phyloP scores from a whole-genome alignment of 768 basidiomycete genomes.

The Panus rudis region DNA sequence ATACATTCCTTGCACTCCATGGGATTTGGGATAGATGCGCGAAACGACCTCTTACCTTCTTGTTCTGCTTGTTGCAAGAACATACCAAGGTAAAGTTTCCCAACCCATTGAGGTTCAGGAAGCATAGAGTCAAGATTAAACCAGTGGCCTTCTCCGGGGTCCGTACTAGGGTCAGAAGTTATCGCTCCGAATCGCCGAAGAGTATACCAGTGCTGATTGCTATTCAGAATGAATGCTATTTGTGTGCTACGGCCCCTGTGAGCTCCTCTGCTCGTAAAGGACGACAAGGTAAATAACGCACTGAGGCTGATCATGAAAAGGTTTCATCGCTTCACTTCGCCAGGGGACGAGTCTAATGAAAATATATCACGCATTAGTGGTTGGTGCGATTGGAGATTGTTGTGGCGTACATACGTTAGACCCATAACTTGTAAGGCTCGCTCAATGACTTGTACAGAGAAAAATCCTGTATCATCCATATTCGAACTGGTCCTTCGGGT shows the following conservation, averaged over 20 bases:
- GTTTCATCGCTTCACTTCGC: slow-evolving; percentile 76
- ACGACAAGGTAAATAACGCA: slow-evolving; percentile 27
- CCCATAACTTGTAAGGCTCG: slow-evolving; percentile 82
- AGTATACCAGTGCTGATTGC: slow-evolving; percentile 86
- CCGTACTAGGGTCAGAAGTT: slow-evolving; percentile 29
- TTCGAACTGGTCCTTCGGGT: slow-evolving; percentile 51
- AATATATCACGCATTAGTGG: background rate
- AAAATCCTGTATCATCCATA: slow-evolving; percentile 94
- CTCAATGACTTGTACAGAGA: slow-evolving; percentile 86
- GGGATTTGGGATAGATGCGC: background rate
- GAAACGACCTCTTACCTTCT: slow-evolving; percentile 49
- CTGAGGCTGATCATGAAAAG: slow-evolving; percentile 74
- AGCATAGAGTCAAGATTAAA: slow-evolving; percentile 84
- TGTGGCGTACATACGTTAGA: slow-evolving; percentile 45
- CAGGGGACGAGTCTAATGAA: slow-evolving; percentile 65
- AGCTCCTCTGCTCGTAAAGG: background rate
- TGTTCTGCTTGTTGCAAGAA: slow-evolving; percentile 80
- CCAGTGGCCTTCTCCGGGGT: slow-evolving; percentile 63
- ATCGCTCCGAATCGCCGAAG: slow-evolving; percentile 70
- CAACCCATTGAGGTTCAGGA: slow-evolving; percentile 70
- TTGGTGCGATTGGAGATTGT: background rate
- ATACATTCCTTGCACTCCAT: too few relatives aligned
- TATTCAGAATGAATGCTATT: slow-evolving; percentile 82
- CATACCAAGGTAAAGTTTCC: slow-evolving; percentile 78
- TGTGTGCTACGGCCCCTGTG: slow-evolving; percentile 46